Percentiles rank a stretch among this genome's conserved stretches.
Evolutionary conservation across 2,329 filamentous ascomycete genomes (phyloP).

Genomic region (Cadophora gregata): DNA sequence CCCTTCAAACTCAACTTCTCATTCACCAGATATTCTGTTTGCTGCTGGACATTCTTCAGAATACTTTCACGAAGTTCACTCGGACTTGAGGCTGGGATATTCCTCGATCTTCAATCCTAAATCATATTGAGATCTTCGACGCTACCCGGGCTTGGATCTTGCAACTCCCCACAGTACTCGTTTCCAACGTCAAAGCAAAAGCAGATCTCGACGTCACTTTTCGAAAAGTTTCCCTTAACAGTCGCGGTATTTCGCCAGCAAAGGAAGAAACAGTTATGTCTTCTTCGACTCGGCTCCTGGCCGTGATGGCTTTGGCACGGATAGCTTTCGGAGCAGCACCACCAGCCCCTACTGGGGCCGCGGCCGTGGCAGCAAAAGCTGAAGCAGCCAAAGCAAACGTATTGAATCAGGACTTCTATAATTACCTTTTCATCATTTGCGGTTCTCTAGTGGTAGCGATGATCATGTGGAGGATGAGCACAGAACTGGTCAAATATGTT

Average conservation of each 20-base stretch:
- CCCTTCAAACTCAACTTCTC: neutral
- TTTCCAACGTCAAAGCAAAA: constrained; percentile 11
- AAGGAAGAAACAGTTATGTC: constrained; percentile 30
- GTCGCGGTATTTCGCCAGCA: neutral
- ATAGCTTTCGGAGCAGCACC: constrained; percentile 32
- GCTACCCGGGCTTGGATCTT: constrained; percentile 5
- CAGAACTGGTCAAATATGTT: constrained; percentile 69
- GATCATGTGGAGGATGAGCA: constrained; percentile 69
- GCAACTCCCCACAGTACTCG: constrained; percentile 1
- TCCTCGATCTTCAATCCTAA: neutral
- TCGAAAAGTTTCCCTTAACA: neutral
- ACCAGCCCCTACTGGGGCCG: constrained; percentile 23
- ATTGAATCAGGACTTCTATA: constrained; percentile 59
- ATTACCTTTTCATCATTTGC: constrained; percentile 68
- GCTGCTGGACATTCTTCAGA: constrained; percentile 37
- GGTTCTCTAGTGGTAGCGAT: constrained; percentile 67
- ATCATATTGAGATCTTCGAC: constrained; percentile 14
- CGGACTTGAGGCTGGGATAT: neutral
- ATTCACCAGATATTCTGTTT: constrained; percentile 29
- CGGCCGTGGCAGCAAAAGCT: constrained; percentile 27
- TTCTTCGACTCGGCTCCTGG: constrained; percentile 33
- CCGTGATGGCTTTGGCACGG: constrained; percentile 33
- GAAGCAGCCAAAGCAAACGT: constrained; percentile 34
- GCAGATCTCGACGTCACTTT: neutral
- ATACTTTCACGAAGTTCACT: constrained; percentile 10